Conservation (phyloP, 352 stramenopile genomes). For the Globisporangium cylindrosporum region DNA sequence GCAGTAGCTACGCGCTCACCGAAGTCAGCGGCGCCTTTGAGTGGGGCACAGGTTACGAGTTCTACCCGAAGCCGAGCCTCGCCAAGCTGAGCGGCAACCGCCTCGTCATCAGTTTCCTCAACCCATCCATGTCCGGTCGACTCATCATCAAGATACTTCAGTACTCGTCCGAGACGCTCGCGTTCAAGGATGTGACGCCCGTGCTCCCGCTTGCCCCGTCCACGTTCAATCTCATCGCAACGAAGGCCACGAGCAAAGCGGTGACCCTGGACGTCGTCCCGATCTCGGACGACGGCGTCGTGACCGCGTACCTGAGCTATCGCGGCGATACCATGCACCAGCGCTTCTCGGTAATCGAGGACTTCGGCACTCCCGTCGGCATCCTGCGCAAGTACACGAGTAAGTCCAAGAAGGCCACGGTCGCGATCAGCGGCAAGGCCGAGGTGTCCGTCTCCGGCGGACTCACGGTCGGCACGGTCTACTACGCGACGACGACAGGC, state of each 20-base stretch:
- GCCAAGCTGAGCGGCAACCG: conserved; percentile 44
- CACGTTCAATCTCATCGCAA: conserved; percentile 31
- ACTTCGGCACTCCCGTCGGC: conserved; percentile 41
- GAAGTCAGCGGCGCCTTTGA: conserved; percentile 45
- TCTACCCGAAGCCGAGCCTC: conserved; percentile 37
- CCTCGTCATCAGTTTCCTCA: conserved; percentile 63
- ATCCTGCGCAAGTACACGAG: conserved; percentile 38
- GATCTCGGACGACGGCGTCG: conserved; percentile 40
- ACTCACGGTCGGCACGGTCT: conserved; percentile 28
- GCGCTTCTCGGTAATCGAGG: conserved; percentile 45
- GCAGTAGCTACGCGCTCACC: conserved; percentile 39
- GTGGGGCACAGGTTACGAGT: conserved; percentile 33
- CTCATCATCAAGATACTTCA: conserved; percentile 46
- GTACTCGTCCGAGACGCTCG: conserved; percentile 38
- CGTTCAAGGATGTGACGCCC: conserved; percentile 48
- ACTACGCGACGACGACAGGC: conserved; percentile 64
- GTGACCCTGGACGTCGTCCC: conserved; percentile 48
- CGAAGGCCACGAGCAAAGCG: conserved; percentile 7
- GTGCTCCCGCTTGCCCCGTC: conserved; percentile 35
- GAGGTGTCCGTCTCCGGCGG: conserved; percentile 30
- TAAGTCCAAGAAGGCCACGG: conserved; percentile 20
- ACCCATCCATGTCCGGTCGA: conserved; percentile 41
- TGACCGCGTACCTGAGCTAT: conserved; percentile 42
- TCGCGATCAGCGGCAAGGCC: conserved; percentile 34
- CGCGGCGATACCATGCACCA: conserved; percentile 32